Evolutionary conservation across 257 asterid genomes (phyloP).

Genomic region (Nicotiana benthamiana): DNA sequence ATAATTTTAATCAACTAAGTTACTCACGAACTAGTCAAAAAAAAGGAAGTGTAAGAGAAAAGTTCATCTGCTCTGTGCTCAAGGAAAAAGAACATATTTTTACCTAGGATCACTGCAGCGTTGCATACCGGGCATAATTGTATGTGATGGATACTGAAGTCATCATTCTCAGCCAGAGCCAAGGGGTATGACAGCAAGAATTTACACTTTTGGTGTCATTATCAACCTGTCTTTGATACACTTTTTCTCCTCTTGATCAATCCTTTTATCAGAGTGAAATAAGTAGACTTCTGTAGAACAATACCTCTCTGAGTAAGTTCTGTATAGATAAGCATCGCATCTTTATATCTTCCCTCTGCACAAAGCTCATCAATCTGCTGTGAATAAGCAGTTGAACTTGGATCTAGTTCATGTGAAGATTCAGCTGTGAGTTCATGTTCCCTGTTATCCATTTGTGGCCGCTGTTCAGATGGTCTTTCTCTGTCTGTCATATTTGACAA

Average conservation of each 20-base stretch:
- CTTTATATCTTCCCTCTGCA: constrained; percentile 63
- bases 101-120: neutral
- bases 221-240: constrained; percentile 20
- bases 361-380: constrained; percentile 72
- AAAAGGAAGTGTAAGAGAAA: neutral
- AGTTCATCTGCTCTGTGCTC: neutral
- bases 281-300: constrained; percentile 42
- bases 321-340: constrained; percentile 55
- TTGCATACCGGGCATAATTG: neutral
- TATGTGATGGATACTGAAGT: neutral
- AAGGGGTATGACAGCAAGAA: too few relatives aligned
- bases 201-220: neutral
- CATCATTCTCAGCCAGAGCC: neutral
- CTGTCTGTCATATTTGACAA: constrained; percentile 31
- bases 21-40: neutral
- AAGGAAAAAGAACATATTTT: too few relatives aligned
- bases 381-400: constrained; percentile 32
- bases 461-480: constrained; percentile 15
- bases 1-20: neutral
- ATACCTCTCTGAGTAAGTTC: constrained; percentile 56
- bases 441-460: constrained; percentile 16
- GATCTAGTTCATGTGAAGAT: constrained; percentile 26
- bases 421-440: constrained; percentile 17
- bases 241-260: constrained; percentile 75
- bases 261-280: constrained; percentile 65